Evolutionary conservation across 352 stramenopile genomes (phyloP), one percentile per base, ranked within the genome.

Genomic region (Phytopythium kandeliae): DNA sequence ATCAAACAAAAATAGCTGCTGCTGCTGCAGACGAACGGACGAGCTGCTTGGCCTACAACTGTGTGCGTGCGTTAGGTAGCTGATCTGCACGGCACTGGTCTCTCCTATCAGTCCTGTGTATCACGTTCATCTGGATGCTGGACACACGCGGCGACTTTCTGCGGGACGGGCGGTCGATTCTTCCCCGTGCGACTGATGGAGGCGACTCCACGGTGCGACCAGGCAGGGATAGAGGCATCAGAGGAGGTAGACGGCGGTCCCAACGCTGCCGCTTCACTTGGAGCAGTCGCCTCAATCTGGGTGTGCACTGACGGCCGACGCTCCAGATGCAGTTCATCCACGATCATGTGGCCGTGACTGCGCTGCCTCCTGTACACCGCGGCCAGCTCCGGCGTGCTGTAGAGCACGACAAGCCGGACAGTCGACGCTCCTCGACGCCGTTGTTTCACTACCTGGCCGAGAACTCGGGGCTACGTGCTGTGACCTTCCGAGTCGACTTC

Each of bases 401-500:
- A 6, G 15, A n/a, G 6, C n/a, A 38, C 30, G 28, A 38, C 4
- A 11, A 35, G 11, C 12, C 21, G 17, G 24, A 49, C 0, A 4
- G 24, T 3, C 21, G 38, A 4, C 3, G 12, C 0, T 15, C 21
- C 2, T 2, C 38, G 21, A 11, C 38, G 4, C 24, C 43, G 4
- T 59, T 63, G 13, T 60, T 86, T 26, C 69, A 78, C 40, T 83
- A 83, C 48, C 53, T 78, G 2, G 58, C 64, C 10, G 53, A 59
- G 25, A 88, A 80, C 49, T 36, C 59, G n/a, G 62, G 71, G 17
- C 60, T 76, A 19, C 53, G 60, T 28, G 37, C 41, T 4, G 61
- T 80, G 38, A 63, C 52, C 6, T 68, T 87, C 30, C 54, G 53
- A n/a, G 58, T 66, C 9, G 69, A 85, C 55, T 85, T 85, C 41